Conservation (phyloP, 768 basidiomycete genomes). For the Lentinus brumalis region DNA sequence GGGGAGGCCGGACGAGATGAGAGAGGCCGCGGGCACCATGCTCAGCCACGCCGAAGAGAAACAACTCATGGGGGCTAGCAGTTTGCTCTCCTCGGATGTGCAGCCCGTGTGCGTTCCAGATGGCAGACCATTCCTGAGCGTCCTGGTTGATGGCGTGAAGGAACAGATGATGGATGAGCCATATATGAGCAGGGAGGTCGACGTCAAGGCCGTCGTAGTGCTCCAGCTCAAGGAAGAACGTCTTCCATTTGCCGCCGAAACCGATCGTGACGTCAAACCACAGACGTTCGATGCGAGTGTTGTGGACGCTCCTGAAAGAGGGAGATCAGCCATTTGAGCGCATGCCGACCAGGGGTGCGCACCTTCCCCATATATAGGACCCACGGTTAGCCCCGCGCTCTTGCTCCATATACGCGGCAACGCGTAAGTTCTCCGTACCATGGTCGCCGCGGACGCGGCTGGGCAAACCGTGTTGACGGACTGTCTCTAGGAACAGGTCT, state of each 20-base stretch:
- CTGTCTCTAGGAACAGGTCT: slow-evolving; percentile 30
- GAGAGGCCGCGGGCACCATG: too few relatives aligned
- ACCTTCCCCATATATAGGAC: slow-evolving; percentile 33
- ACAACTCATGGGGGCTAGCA: too few relatives aligned
- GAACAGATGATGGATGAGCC: slow-evolving; percentile 28
- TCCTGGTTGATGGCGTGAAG: slow-evolving; percentile 19
- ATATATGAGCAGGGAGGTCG: slow-evolving; percentile 23
- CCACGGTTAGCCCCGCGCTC: slow-evolving; percentile 31
- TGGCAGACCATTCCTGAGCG: neutral
- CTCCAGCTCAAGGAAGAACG: slow-evolving; percentile 30
- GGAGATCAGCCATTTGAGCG: neutral
- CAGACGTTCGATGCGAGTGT: slow-evolving; percentile 30
- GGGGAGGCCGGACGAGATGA: too few relatives aligned
- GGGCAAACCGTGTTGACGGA: slow-evolving; percentile 32
- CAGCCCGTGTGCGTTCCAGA: too few relatives aligned
- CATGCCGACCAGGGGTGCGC: neutral
- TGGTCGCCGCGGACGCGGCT: slow-evolving; percentile 38
- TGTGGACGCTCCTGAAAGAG: slow-evolving; percentile 20
- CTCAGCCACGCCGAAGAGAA: too few relatives aligned
- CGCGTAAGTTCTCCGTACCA: slow-evolving; percentile 39
- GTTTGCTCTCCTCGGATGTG: too few relatives aligned
- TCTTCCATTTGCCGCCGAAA: slow-evolving; percentile 29
- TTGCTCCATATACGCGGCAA: slow-evolving; percentile 38
- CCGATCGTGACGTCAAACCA: slow-evolving; percentile 33
- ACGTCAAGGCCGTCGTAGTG: slow-evolving; percentile 23